Conservation (phyloP, 768 basidiomycete genomes). For the Xanthoconium purpureum region DNA sequence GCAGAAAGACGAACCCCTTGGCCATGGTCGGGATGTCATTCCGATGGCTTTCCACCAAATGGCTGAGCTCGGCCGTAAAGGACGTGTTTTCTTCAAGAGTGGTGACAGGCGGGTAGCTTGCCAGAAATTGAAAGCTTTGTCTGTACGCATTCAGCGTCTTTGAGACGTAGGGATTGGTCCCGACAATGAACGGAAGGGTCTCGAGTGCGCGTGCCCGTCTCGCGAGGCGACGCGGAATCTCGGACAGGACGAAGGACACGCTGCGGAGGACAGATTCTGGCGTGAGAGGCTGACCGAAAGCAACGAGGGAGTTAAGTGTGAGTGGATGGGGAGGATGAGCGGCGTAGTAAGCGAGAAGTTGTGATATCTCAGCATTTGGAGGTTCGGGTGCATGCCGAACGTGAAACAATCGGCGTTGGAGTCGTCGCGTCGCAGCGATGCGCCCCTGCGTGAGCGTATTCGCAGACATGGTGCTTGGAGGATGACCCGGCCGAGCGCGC, state of each 20-base stretch:
- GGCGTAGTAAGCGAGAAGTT: slow-evolving; percentile 61
- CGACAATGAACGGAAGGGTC: slow-evolving; percentile 81
- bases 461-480: neutral
- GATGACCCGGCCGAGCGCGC: slow-evolving; percentile 1
- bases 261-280: slow-evolving; percentile 68
- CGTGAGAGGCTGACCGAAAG: slow-evolving; percentile 72
- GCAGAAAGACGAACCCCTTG: slow-evolving; percentile 59
- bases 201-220: slow-evolving; percentile 73
- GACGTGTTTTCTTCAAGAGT: slow-evolving; percentile 65
- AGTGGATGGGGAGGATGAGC: slow-evolving; percentile 64
- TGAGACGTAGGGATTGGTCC: slow-evolving; percentile 84
- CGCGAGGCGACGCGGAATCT: slow-evolving; percentile 75
- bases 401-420: slow-evolving; percentile 20
- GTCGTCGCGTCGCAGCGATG: neutral
- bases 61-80: slow-evolving; percentile 67
- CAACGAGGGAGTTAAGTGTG: slow-evolving; percentile 68
- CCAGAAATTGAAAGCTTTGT: slow-evolving; percentile 66
- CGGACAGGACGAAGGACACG: slow-evolving; percentile 68
- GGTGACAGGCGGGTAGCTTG: slow-evolving; percentile 61
- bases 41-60: slow-evolving; percentile 71
- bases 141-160: slow-evolving; percentile 65
- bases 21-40: slow-evolving; percentile 91
- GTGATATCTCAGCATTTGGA: slow-evolving; percentile 49
- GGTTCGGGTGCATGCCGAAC: slow-evolving; percentile 46
- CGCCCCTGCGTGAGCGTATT: slow-evolving; percentile 1